Percentiles rank a stretch among this genome's conserved stretches.
These are phyloP conservation scores for Trichosporon faecale DNA, from an alignment of 1,284 basidiomycete species.

Conservation along the genomic window DNA sequence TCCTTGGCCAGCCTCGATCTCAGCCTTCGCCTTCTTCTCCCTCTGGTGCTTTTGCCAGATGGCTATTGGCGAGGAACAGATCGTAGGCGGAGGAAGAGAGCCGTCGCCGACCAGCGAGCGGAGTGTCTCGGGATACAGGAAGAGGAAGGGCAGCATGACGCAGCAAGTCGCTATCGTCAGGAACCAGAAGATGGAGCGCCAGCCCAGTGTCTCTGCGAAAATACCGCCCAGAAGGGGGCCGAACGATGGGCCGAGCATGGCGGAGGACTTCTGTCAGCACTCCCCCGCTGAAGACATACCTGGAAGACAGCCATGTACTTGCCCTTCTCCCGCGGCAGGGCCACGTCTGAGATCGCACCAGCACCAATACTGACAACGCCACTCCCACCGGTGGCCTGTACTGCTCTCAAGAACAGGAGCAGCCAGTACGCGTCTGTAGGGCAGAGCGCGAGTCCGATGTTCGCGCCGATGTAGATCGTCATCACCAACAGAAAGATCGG, in stretches of 20 bases:
- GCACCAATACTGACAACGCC: constrained; percentile 49
- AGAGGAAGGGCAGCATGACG: constrained; percentile 21
- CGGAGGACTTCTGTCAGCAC: not conserved
- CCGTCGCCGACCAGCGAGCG: constrained; percentile 50
- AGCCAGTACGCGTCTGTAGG: constrained; percentile 47
- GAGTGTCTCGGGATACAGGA: constrained; percentile 50
- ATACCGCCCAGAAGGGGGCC: constrained; percentile 41
- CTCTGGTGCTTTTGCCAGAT: constrained; percentile 30
- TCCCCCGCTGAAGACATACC: not conserved
- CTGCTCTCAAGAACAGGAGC: constrained; percentile 43
- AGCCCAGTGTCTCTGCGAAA: constrained; percentile 21
- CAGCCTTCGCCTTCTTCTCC: constrained; percentile 26
- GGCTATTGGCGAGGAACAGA: constrained; percentile 36
- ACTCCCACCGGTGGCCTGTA: constrained; percentile 49
- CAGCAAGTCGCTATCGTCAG: constrained; percentile 22
- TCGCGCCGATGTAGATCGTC: constrained; percentile 46
- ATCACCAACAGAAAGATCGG: constrained; percentile 48
- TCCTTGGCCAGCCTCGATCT: constrained; percentile 1
- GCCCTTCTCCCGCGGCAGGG: constrained; percentile 49
- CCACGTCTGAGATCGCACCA: constrained; percentile 47
- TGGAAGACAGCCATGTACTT: constrained; percentile 45
- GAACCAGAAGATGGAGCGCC: constrained; percentile 44
- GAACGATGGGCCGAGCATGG: constrained; percentile 18
- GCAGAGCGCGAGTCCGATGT: constrained; percentile 46
- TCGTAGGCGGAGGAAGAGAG: constrained; percentile 45